Evolutionary conservation across 2,329 filamentous ascomycete species (phyloP), one percentile per base, ranked within the genome.

Genomic region (Onygenales sp.): DNA sequence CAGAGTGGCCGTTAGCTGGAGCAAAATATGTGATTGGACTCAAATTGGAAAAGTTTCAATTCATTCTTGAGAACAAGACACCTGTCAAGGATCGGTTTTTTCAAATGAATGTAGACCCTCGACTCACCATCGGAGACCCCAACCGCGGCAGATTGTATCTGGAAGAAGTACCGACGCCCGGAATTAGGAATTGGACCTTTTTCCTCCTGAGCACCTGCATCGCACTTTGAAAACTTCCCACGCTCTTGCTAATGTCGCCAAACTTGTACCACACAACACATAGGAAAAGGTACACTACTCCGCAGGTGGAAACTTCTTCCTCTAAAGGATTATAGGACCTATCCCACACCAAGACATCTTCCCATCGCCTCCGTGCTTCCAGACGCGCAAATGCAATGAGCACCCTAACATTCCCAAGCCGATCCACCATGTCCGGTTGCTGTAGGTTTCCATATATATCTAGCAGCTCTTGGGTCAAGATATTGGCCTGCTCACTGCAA

Each of bases 61-160:
- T 27, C 21, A 27, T 27, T 4, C 4, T 3, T 27, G 21, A 27
- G 21, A 27, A 27, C 21, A 27, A 3, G 21, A 27, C 4, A 27
- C 21, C 21, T 3, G 21, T 27, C 21, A 27, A 27, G 21, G 21
- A 27, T 27, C 4, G 21, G 4, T 3, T 27, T 27, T 27, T 27
- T 27, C 21, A 4, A 27, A 27, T 27, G 21, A 27, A 27, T 27
- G 21, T 27, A 27, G 21, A 27, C 2, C 3, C 21, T 27, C 21
- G 2, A 4, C 21, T 27, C 21, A 27, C 21, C 21, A 13, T 42
- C 3, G 40, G 5, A 42, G 14, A 11, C 14, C n/a, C 34, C 34
- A 42, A 42, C 48, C 34, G 42, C 36, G 17, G 31, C 31, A 27
- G 48, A 51, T 33, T 51, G 33, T 51, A 51, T 42, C 48, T 42